Percentiles rank a stretch among this genome's conserved stretches.
phyloP scores from a whole-genome alignment of 495 filamentous ascomycete genomes.

The Friedmanniomyces simplex region DNA sequence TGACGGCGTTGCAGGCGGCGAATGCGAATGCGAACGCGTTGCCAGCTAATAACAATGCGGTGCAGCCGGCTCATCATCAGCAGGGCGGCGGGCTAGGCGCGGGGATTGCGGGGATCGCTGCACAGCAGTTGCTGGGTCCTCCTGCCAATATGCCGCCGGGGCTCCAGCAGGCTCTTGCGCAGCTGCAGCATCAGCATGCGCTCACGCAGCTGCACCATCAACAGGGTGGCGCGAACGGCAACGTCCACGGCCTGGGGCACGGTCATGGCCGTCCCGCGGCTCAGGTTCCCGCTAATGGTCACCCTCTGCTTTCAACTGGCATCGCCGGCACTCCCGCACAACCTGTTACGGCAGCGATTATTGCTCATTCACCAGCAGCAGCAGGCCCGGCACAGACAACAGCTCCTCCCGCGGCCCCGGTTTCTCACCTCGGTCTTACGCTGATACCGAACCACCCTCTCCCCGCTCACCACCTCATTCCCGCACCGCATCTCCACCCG shows the following conservation, averaged over 20 bases:
- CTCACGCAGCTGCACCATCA: neutral
- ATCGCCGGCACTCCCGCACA: neutral
- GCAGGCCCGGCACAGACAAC: neutral
- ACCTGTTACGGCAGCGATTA: neutral
- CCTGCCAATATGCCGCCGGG: neutral
- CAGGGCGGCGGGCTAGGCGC: neutral
- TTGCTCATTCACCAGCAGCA: neutral
- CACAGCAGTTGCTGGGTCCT: neutral
- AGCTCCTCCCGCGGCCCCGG: neutral
- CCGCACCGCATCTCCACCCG: neutral
- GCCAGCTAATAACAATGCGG: too few relatives aligned
- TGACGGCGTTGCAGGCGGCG: too few relatives aligned
- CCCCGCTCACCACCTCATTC: neutral
- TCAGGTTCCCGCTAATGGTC: neutral
- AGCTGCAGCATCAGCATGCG: neutral
- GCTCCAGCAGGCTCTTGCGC: neutral
- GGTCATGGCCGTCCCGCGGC: neutral
- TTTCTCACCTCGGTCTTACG: neutral
- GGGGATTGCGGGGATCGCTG: neutral
- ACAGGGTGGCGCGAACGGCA: too few relatives aligned
- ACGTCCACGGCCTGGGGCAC: neutral
- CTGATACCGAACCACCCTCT: neutral
- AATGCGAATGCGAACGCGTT: too few relatives aligned
- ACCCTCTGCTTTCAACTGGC: neutral
- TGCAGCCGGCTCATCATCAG: neutral